Evolutionary conservation across 345 rosid species (phyloP), one percentile per base, ranked within the genome.

Genomic region (Psidium guajava): DNA sequence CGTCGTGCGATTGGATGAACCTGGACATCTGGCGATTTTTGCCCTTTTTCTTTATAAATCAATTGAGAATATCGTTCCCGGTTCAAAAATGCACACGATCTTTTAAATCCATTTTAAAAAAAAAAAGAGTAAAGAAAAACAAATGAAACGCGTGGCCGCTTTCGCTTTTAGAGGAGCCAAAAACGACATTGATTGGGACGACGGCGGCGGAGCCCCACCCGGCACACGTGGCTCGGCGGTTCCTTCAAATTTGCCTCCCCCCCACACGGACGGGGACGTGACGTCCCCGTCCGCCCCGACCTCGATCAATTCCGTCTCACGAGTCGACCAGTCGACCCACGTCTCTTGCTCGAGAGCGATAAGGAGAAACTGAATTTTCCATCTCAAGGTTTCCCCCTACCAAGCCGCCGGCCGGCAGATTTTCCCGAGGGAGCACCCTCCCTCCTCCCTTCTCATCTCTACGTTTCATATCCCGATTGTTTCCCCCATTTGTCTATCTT

Each of bases 101-200:
- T n/a, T n/a, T 2, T 0, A 58, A 25, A 0, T 58, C 0, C 27
- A 58, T 2, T 11, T 36, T n/a, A 25, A 25, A 0, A 58, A 7
- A 12, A 6, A 0, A 3, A 24, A 2, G 24, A 10, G 4, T 4
- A 6, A n/a, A 59, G 69, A 27, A 27, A 25, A 58, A 36, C 32
- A 25, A 12, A 58, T 3, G 36, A 27, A 6, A 32, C 22, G 47
- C 24, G 2, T 11, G 24, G 47, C 77, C 77, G 36, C 47, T 8
- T 32, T 2, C 12, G 47, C 11, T 61, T 1, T 7, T 36, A 14
- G 74, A 28, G 74, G 74, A 61, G 74, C 6, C 77, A 4, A 69
- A 69, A 69, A 69, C 77, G 77, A 69, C 77, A 69, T 0, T 0
- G 47, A 69, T 32, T 2, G 77, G 12, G 36, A 36, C 36, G 36